Percentiles rank a stretch among this genome's conserved stretches.
Conservation (phyloP, 1,284 basidiomycete species). For the Cutaneotrichosporon sp. region DNA sequence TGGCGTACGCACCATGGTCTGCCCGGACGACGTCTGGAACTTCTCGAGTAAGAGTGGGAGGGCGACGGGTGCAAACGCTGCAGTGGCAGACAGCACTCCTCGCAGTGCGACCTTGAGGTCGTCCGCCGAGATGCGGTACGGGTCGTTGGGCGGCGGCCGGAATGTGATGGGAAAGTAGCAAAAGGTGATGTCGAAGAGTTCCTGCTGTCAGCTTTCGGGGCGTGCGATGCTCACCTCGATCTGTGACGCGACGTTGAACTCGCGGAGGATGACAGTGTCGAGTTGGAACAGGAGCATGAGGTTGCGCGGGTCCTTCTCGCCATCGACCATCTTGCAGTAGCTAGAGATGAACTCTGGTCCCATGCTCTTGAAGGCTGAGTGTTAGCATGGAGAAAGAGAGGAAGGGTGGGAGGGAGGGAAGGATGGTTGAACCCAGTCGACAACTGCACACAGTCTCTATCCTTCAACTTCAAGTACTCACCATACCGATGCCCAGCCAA, state of each 20-base stretch:
- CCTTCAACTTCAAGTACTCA: conserved; percentile 45
- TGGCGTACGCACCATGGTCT: conserved; percentile 68
- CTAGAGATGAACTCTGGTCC: conserved; percentile 68
- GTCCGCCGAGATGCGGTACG: conserved; percentile 86
- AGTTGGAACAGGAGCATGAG: conserved; percentile 87
- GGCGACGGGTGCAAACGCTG: conserved; percentile 78
- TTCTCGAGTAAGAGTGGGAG: conserved; percentile 92
- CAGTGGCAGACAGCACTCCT: conserved; percentile 70
- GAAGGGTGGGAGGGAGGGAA: background rate
- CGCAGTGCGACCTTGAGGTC: conserved; percentile 73
- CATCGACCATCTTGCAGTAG: conserved; percentile 79
- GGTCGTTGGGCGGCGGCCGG: conserved; percentile 88
- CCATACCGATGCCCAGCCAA: conserved; percentile 71
- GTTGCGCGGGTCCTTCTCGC: conserved; percentile 97
- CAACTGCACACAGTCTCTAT: background rate
- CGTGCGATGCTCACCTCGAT: conserved; percentile 63
- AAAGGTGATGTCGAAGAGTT: conserved; percentile 91
- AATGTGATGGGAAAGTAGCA: conserved; percentile 99
- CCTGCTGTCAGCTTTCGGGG: conserved; percentile 55
- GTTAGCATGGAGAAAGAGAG: background rate
- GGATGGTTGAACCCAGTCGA: background rate
- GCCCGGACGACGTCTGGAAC: conserved; percentile 75
- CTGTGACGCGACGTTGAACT: conserved; percentile 74
- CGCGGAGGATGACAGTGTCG: conserved; percentile 75
- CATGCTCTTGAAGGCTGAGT: conserved; percentile 66